phyloP scores from a whole-genome alignment of 2,329 filamentous ascomycete species.

The Fusarium fujikuroi region DNA sequence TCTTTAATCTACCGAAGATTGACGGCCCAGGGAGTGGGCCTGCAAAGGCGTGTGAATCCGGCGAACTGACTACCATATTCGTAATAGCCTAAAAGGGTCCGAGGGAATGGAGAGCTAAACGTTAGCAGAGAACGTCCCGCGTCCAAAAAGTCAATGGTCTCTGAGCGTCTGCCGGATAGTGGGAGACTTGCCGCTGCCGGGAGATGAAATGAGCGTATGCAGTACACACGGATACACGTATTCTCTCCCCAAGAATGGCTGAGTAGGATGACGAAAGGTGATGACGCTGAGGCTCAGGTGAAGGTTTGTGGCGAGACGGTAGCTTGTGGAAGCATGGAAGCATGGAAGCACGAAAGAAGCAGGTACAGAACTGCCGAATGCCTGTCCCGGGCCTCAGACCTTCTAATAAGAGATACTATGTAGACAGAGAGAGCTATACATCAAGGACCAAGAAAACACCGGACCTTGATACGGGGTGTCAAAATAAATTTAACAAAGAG shows the following conservation, averaged over 20 bases:
- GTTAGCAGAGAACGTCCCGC: not conserved
- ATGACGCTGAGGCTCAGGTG: not conserved
- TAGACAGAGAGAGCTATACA: not conserved
- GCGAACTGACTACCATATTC: conserved; percentile 27
- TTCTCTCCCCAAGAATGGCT: conserved; percentile 10
- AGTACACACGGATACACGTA: not conserved
- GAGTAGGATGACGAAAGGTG: conserved; percentile 30
- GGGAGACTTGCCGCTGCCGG: conserved; percentile 3
- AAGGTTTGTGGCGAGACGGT: not conserved
- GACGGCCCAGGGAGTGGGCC: not conserved
- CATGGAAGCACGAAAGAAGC: conserved; percentile 33
- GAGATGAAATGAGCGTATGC: not conserved
- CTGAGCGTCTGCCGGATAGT: conserved; percentile 2
- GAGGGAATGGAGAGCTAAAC: conserved; percentile 13
- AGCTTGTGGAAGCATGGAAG: conserved; percentile 18
- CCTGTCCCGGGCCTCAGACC: conserved; percentile 11
- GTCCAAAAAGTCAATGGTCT: not conserved
- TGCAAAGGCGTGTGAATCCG: not conserved
- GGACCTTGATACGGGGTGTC: too few relatives aligned
- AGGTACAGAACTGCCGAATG: conserved; percentile 35
- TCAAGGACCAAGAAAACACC: too few relatives aligned
- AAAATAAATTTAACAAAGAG: too few relatives aligned
- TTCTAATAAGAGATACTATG: not conserved
- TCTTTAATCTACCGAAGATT: conserved; percentile 15
- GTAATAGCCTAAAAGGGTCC: conserved; percentile 26